Evolutionary conservation across 2,329 filamentous ascomycete species (phyloP).

Genomic region (Trichophyton benhamiae): DNA sequence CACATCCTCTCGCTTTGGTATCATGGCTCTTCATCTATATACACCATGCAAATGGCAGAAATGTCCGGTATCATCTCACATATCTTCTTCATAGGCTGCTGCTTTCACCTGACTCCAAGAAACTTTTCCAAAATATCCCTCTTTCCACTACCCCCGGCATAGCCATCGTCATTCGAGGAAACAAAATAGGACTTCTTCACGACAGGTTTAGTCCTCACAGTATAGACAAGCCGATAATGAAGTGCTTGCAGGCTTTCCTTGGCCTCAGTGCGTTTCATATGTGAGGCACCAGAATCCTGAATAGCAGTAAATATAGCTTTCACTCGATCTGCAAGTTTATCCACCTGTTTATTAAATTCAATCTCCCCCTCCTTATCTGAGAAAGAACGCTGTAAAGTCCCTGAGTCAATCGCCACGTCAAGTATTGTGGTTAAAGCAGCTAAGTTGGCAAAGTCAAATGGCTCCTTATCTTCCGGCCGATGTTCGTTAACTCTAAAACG

Average conservation of each 20-base stretch:
- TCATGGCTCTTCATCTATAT: background rate
- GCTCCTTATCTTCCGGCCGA: slow-evolving; percentile 5
- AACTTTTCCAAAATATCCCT: background rate
- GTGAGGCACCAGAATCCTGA: slow-evolving; percentile 59
- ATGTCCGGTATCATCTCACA: background rate
- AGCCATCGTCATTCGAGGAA: background rate
- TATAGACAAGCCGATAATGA: slow-evolving; percentile 58
- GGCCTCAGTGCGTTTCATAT: slow-evolving; percentile 60
- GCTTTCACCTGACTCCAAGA: background rate
- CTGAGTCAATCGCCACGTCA: slow-evolving; percentile 62
- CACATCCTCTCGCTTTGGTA: background rate
- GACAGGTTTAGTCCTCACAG: slow-evolving; percentile 53
- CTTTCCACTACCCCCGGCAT: background rate
- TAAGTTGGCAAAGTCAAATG: slow-evolving; percentile 53
- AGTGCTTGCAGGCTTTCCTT: slow-evolving; percentile 65
- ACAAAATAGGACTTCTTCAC: slow-evolving; percentile 38
- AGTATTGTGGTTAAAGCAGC: slow-evolving; percentile 55
- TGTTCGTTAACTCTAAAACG: slow-evolving; percentile 23
- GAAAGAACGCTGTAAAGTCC: slow-evolving; percentile 19
- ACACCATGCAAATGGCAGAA: background rate
- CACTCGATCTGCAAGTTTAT: slow-evolving; percentile 50
- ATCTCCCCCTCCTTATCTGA: slow-evolving; percentile 22
- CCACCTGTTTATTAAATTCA: slow-evolving; percentile 60
- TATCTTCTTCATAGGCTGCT: background rate
- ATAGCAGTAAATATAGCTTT: slow-evolving; percentile 50